phyloP scores from a whole-genome alignment of 768 basidiomycete species.

The Amanita jacksonii region DNA sequence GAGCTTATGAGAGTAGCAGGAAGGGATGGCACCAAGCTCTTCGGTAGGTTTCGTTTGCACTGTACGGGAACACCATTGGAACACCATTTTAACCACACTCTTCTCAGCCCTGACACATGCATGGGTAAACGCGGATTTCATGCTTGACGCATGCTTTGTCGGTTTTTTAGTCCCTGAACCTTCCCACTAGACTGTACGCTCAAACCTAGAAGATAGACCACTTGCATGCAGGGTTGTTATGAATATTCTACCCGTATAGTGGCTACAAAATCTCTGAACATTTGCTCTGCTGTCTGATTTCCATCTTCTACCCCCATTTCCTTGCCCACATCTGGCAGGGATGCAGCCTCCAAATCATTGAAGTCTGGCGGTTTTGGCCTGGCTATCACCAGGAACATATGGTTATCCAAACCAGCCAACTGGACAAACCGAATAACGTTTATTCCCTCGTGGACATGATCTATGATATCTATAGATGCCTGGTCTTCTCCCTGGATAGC shows the following conservation, averaged over 20 bases:
- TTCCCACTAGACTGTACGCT: conserved; percentile 11
- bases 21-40: conserved; percentile 88
- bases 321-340: neutral
- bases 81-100: neutral
- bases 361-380: conserved; percentile 5
- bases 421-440: conserved; percentile 46
- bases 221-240: neutral
- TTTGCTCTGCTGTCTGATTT: neutral
- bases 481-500: conserved; percentile 17
- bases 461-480: conserved; percentile 30
- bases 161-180: conserved; percentile 81
- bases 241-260: conserved; percentile 4
- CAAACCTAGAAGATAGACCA: neutral
- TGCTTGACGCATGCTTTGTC: conserved; percentile 89
- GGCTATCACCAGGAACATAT: conserved; percentile 36
- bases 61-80: neutral
- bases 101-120: conserved; percentile 76
- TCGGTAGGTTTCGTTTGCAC: conserved; percentile 47
- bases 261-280: neutral
- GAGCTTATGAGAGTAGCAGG: conserved; percentile 95
- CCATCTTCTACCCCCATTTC: neutral
- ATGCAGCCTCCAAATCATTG: neutral
- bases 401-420: conserved; percentile 29
- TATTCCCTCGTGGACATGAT: conserved; percentile 28
- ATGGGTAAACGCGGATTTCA: conserved; percentile 95